These are phyloP conservation scores for Macrolepiota fuliginosa DNA, from an alignment of 768 basidiomycete genomes.

Conservation along the genomic window DNA sequence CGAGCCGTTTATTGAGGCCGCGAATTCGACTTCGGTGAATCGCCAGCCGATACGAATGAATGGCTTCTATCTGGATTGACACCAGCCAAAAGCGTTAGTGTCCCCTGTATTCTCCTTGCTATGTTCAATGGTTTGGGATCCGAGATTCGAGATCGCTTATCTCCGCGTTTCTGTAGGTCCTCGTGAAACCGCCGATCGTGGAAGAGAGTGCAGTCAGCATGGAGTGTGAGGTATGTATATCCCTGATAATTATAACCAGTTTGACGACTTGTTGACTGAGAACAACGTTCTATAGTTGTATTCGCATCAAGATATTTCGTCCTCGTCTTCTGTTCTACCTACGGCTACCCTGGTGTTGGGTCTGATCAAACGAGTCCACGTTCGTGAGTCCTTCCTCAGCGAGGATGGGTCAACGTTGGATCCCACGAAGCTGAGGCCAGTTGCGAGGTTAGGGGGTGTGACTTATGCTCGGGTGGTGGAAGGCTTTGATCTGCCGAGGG, in stretches of 20 bases:
- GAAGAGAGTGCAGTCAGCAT: conserved; percentile 56
- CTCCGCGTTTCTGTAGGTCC: conserved; percentile 29
- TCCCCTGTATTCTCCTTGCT: background rate
- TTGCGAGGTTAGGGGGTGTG: conserved; percentile 55
- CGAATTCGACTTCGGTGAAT: conserved; percentile 53
- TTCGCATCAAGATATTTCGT: conserved; percentile 46
- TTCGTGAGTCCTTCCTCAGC: conserved; percentile 45
- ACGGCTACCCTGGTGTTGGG: conserved; percentile 51
- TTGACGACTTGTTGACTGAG: conserved; percentile 1
- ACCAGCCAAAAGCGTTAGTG: conserved; percentile 48
- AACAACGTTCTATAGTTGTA: conserved; percentile 36
- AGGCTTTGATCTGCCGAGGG: conserved; percentile 43
- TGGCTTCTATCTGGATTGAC: conserved; percentile 64
- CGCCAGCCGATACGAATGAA: conserved; percentile 50
- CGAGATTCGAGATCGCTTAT: background rate
- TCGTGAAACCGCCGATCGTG: conserved; percentile 51
- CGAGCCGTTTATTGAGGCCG: conserved; percentile 58
- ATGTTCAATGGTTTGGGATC: conserved; percentile 1
- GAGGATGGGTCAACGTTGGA: conserved; percentile 41
- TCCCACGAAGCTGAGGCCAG: conserved; percentile 42
- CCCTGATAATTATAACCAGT: conserved; percentile 12
- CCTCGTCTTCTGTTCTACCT: conserved; percentile 31
- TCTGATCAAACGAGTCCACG: conserved; percentile 51
- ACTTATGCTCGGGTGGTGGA: conserved; percentile 48
- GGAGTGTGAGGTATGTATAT: conserved; percentile 54